Percentiles rank a stretch among this genome's conserved stretches.
Evolutionary conservation across 164 flowering plant genomes (phyloP).

Genomic region (Nelumbo lutea): DNA sequence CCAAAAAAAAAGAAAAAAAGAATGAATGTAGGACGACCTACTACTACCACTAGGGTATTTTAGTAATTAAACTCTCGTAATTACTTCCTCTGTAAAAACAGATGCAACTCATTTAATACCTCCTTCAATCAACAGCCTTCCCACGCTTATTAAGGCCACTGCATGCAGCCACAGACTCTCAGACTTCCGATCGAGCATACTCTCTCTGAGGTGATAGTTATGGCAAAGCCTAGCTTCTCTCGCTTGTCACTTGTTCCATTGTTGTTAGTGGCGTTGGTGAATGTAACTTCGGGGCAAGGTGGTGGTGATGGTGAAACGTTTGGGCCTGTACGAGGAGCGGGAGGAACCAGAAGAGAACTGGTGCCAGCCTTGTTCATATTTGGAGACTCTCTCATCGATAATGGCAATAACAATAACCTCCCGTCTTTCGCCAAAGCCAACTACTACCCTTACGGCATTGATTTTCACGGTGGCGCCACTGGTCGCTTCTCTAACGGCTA

Average conservation of each 20-base stretch:
- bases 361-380: constrained; percentile 75
- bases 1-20: too few species aligned
- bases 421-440: constrained; percentile 90
- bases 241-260: background rate
- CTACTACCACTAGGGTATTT: too few species aligned
- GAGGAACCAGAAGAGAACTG: constrained; percentile 24
- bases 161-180: background rate
- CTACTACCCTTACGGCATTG: constrained; percentile 88
- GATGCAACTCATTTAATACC: constrained; percentile 29
- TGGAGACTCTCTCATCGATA: constrained; percentile 82
- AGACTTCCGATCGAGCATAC: background rate
- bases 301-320: constrained; percentile 5
- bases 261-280: constrained; percentile 1
- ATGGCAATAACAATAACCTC: constrained; percentile 71
- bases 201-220: constrained; percentile 11
- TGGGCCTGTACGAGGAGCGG: constrained; percentile 1
- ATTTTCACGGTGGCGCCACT: constrained; percentile 74
- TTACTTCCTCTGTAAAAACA: constrained; percentile 24
- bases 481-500: constrained; percentile 90
- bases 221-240: background rate
- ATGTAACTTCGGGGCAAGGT: constrained; percentile 12
- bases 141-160: constrained; percentile 1
- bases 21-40: too few species aligned
- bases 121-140: constrained; percentile 23
- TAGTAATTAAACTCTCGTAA: background rate